phyloP scores from a whole-genome alignment of 768 basidiomycete species.

The Termitomyces sp. region DNA sequence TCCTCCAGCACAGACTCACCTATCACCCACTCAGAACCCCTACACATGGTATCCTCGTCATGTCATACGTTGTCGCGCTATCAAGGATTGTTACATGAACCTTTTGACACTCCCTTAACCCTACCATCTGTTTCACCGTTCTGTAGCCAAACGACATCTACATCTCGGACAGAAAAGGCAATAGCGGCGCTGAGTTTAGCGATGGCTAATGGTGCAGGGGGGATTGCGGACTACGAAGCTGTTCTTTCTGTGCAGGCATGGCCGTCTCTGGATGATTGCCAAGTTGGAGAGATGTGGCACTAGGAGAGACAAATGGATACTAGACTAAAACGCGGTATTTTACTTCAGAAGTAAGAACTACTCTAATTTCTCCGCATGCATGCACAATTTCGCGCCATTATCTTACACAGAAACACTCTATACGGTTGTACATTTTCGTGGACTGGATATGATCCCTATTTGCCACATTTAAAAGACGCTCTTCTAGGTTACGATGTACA shows the following conservation, averaged over 20 bases:
- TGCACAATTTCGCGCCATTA: slow-evolving; percentile 3
- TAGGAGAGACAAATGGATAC: not conserved
- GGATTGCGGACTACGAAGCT: slow-evolving; percentile 52
- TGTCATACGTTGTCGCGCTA: not conserved
- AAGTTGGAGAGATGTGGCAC: slow-evolving; percentile 56
- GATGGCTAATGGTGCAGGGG: slow-evolving; percentile 60
- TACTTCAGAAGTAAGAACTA: not conserved
- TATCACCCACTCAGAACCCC: not conserved
- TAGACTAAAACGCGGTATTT: not conserved
- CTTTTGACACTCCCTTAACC: not conserved
- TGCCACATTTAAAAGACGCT: not conserved
- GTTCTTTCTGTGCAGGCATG: slow-evolving; percentile 33
- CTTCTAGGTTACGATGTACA: too few relatives aligned
- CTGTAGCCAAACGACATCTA: slow-evolving; percentile 7
- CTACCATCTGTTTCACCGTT: not conserved
- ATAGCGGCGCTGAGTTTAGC: slow-evolving; percentile 55
- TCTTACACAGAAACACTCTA: slow-evolving; percentile 1
- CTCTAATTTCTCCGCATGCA: not conserved
- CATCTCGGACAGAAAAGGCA: slow-evolving; percentile 52
- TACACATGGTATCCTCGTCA: not conserved
- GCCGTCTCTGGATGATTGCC: slow-evolving; percentile 31
- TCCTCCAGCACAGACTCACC: slow-evolving; percentile 9
- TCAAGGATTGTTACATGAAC: not conserved
- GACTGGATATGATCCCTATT: not conserved
- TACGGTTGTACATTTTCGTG: not conserved